Evolutionary conservation across 75 land plant species (phyloP).

Genomic region (Pinus taeda): DNA sequence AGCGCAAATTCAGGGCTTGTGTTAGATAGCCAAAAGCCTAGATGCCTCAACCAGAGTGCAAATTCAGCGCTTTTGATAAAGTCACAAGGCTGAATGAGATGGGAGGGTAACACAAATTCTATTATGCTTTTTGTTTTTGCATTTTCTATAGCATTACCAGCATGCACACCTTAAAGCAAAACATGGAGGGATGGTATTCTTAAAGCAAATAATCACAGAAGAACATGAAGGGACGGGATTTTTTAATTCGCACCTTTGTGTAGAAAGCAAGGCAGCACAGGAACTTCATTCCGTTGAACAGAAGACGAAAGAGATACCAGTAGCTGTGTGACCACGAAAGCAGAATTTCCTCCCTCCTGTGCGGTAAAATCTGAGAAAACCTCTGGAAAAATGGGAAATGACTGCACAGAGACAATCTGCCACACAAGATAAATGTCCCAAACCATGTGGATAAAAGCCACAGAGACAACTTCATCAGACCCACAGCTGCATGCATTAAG

Average conservation of each 20-base stretch:
- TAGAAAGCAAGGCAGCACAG: conserved; percentile 33
- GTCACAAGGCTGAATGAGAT: no score
- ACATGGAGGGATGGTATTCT: no score
- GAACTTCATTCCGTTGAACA: conserved; percentile 29
- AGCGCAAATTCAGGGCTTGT: no score
- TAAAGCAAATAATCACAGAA: no score
- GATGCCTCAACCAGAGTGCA: no score
- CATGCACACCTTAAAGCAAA: no score
- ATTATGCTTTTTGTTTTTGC: no score
- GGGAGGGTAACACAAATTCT: no score
- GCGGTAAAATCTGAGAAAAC: conserved; percentile 9
- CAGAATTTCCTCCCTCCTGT: conserved; percentile 29
- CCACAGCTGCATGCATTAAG: conserved; percentile 22
- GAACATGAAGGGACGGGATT: no score
- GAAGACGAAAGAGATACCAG: conserved; percentile 17
- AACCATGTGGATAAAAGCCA: conserved; percentile 51
- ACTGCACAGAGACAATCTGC: conserved; percentile 25
- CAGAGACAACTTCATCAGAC: conserved; percentile 20
- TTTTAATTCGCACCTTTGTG: conserved; percentile 28
- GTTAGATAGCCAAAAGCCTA: no score
- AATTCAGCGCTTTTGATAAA: no score
- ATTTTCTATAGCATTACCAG: no score
- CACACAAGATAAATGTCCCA: conserved; percentile 49
- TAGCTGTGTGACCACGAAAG: conserved; percentile 33
- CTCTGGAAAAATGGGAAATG: conserved; percentile 40